Evolutionary conservation across 768 basidiomycete species (phyloP).

Genomic region (Rhizopogon vesiculosus): DNA sequence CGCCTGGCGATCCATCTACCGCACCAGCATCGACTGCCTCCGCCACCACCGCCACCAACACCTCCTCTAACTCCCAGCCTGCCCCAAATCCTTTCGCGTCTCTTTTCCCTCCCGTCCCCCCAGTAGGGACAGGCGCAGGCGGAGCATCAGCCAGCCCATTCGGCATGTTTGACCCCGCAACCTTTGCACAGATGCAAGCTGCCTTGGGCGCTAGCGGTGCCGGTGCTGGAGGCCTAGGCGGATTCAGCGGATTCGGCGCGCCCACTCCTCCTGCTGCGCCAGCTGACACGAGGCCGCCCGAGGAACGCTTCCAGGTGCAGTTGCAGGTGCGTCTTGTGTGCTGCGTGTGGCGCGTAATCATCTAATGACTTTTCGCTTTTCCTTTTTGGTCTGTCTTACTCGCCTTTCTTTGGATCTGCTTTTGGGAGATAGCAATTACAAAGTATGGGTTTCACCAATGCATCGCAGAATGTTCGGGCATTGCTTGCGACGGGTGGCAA

Average conservation of each 20-base stretch:
- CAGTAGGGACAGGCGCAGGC: slow-evolving; percentile 19
- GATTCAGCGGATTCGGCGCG: slow-evolving; percentile 24
- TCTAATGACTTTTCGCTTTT: background rate
- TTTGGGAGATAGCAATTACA: slow-evolving; percentile 65
- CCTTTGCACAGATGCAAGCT: slow-evolving; percentile 37
- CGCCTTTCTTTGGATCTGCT: background rate
- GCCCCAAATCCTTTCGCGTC: slow-evolving; percentile 12
- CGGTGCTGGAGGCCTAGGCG: slow-evolving; percentile 23
- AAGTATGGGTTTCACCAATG: slow-evolving; percentile 93
- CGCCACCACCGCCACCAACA: slow-evolving; percentile 15
- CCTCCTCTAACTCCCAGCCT: slow-evolving; percentile 10
- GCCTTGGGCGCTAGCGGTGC: slow-evolving; percentile 24
- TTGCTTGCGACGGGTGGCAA: slow-evolving; percentile 91
- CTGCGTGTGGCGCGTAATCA: background rate
- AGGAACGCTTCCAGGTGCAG: slow-evolving; percentile 90
- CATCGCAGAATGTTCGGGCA: slow-evolving; percentile 85
- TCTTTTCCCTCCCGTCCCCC: slow-evolving; percentile 16
- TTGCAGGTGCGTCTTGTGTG: slow-evolving; percentile 50
- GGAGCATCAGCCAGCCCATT: slow-evolving; percentile 13
- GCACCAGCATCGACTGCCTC: slow-evolving; percentile 22
- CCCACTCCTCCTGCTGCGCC: slow-evolving; percentile 31
- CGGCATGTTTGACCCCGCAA: slow-evolving; percentile 36
- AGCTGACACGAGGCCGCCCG: slow-evolving; percentile 70
- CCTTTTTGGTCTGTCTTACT: background rate
- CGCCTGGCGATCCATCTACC: slow-evolving; percentile 51